Evolutionary conservation across 805 yeast genomes (phyloP), one percentile per base, ranked within the genome.

Genomic region (Blastobotrys chiropterorum): DNA sequence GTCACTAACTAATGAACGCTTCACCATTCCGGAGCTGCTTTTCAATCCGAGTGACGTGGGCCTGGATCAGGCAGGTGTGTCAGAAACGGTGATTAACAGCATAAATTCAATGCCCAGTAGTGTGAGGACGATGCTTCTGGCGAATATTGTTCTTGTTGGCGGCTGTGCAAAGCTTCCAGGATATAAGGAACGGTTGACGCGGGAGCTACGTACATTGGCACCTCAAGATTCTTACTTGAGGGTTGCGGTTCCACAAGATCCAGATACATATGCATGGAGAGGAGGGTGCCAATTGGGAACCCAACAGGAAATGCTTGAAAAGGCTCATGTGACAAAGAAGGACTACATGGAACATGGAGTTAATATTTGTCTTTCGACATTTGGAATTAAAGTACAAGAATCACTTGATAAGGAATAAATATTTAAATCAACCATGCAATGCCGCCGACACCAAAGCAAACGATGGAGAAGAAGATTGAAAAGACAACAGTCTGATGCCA

Each of bases 271-370:
- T 53, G 79, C 83, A 0, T 84, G 88, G 85, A 66, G 72, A 43
- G 78, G 85, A 7, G 88, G 84, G 48, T 63, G 71, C 13, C 54
- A 59, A 3, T 72, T 83, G 48, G 76, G 75, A 17, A 52, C 61
- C 7, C 66, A 65, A 47, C 49, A 50, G 5, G 72, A 64, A 2
- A 49, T 64, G 39, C 72, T 76, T 51, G 69, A 72, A 16, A 73
- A 78, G 39, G 77, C 83, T 15, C 74, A 81, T 50, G 81, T 94
- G 4, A 77, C 95, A 0, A 79, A 83, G 54, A 80, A 81, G 52
- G 98, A 94, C 48, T 94, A 90, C 61, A 75, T 79, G 57, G 99
- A 94, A 66, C 84, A 87, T 62, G 99, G 99, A 0, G 75, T 81
- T 43, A 72, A 75, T 52, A 71, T 79, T 72, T 76, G 81, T 53